These are phyloP conservation scores for Cystobasidium slooffiae DNA, from an alignment of 1,284 basidiomycete species.

Conservation along the genomic window DNA sequence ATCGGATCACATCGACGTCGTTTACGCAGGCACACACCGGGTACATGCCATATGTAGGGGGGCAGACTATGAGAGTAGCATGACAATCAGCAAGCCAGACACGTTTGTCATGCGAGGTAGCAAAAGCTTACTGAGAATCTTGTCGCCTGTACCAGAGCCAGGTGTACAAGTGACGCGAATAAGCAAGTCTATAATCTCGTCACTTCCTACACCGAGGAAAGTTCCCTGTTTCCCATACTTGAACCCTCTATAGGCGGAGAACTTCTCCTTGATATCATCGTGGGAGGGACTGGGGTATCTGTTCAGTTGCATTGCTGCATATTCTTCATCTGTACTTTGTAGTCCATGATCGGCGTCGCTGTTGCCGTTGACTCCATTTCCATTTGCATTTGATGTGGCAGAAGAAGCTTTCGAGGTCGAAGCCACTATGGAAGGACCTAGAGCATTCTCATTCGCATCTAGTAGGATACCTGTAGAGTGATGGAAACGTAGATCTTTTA, in stretches of 20 bases:
- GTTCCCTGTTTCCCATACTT: constrained; percentile 69
- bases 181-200: constrained; percentile 94
- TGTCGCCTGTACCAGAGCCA: constrained; percentile 65
- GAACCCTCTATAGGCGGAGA: constrained; percentile 73
- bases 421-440: constrained; percentile 80
- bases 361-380: constrained; percentile 25
- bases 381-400: neutral
- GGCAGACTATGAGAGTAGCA: constrained; percentile 58
- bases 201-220: constrained; percentile 94
- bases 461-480: constrained; percentile 68
- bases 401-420: constrained; percentile 25
- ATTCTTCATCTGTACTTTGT: constrained; percentile 51
- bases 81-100: neutral
- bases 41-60: constrained; percentile 99
- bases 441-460: constrained; percentile 95
- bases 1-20: constrained; percentile 81
- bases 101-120: neutral
- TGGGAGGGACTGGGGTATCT: constrained; percentile 87
- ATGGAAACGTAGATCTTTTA: neutral
- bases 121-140: constrained; percentile 69
- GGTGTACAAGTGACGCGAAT: constrained; percentile 88
- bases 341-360: constrained; percentile 46
- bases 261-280: constrained; percentile 74
- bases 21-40: constrained; percentile 92
- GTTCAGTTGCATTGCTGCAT: constrained; percentile 65